Conservation (phyloP, 495 filamentous ascomycete species). For the Friedmanniomyces simplex region DNA sequence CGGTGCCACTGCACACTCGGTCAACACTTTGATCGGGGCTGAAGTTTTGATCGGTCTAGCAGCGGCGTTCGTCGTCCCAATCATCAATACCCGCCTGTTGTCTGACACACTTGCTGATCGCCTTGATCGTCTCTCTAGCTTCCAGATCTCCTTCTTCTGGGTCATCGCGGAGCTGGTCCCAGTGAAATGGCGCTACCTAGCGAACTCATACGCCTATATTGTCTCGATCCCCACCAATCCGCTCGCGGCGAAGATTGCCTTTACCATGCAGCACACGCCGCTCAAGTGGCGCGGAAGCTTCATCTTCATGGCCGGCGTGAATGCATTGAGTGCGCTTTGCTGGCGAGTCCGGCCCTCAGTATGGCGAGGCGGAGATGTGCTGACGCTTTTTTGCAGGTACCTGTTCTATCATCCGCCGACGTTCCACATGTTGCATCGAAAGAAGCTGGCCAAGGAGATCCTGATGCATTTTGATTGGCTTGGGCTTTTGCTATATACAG, state of each 20-base stretch:
- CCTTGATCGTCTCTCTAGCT: not conserved
- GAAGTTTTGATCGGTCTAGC: conserved; percentile 13
- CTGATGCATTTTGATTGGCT: conserved; percentile 37
- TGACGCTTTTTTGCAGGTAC: not conserved
- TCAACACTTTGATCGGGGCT: conserved; percentile 21
- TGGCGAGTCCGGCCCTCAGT: not conserved
- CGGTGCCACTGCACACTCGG: conserved; percentile 19
- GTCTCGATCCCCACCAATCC: conserved; percentile 7
- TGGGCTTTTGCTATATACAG: conserved; percentile 33
- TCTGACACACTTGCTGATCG: not conserved
- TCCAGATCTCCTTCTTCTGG: conserved; percentile 8
- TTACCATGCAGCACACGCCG: not conserved
- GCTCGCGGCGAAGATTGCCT: conserved; percentile 19
- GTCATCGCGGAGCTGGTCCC: conserved; percentile 17
- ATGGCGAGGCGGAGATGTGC: not conserved
- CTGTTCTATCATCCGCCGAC: conserved; percentile 25
- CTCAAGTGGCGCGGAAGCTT: conserved; percentile 7
- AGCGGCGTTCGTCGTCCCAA: conserved; percentile 9
- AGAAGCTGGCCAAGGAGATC: conserved; percentile 10
- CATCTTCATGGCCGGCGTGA: conserved; percentile 17
- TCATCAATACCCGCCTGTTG: not conserved
- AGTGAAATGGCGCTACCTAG: conserved; percentile 11
- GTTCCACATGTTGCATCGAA: conserved; percentile 20
- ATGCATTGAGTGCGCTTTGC: conserved; percentile 7
- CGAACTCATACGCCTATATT: conserved; percentile 10